phyloP scores from a whole-genome alignment of 169 alveolate species.

The Amoebophrya sp. region DNA sequence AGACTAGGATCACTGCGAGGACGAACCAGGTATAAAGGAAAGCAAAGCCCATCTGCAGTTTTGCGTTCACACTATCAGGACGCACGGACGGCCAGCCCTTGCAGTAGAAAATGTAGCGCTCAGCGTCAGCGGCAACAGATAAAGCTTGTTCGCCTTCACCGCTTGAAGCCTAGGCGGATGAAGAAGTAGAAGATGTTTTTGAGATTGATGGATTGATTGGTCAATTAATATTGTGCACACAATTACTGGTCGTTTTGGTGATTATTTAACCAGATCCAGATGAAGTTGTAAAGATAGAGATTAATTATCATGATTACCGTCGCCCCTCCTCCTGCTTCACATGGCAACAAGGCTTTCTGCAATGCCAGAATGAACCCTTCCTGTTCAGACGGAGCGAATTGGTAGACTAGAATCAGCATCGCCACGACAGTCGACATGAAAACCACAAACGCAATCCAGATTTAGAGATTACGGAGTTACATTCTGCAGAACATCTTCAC shows the following conservation, averaged over 20 bases:
- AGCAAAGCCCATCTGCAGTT: background rate
- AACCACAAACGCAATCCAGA: background rate
- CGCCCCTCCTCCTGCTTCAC: background rate
- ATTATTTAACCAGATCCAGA: too few species aligned
- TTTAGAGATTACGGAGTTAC: too few species aligned
- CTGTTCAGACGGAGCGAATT: background rate
- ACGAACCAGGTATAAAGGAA: background rate
- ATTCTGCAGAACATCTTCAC: too few species aligned
- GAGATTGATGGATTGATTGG: too few species aligned
- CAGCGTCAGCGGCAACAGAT: too few species aligned
- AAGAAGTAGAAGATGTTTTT: too few species aligned
- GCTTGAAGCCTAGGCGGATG: too few species aligned
- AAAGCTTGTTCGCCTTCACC: too few species aligned
- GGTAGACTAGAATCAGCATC: background rate
- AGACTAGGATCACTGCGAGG: background rate
- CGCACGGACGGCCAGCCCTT: background rate
- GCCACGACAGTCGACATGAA: background rate
- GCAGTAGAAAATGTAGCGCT: background rate
- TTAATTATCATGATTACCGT: too few species aligned
- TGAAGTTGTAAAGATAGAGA: too few species aligned
- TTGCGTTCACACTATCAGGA: background rate
- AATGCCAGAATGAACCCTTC: background rate
- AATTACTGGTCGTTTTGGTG: too few species aligned
- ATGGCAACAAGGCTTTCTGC: background rate
- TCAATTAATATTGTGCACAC: too few species aligned